phyloP scores from a whole-genome alignment of 495 filamentous ascomycete species.

The Chaetomium fimeti region DNA sequence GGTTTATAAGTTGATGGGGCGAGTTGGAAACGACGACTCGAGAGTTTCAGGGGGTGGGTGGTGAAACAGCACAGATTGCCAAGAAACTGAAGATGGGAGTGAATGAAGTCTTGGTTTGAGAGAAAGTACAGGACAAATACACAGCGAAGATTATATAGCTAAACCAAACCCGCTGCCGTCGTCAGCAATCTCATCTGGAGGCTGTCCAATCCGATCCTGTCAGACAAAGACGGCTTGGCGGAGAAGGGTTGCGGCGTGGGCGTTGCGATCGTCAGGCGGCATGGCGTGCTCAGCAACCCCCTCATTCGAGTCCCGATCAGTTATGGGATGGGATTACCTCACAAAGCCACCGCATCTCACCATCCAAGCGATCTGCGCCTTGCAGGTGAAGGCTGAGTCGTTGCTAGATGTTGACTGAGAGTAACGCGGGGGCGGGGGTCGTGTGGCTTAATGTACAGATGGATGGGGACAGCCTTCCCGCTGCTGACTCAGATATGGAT shows the following conservation, averaged over 20 bases:
- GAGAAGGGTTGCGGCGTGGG: too few species aligned
- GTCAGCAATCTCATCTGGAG: background rate
- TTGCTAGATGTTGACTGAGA: background rate
- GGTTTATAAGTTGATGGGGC: background rate
- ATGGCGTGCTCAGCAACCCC: constrained; percentile 16
- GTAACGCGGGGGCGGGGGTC: background rate
- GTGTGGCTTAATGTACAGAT: constrained; percentile 12
- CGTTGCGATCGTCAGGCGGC: background rate
- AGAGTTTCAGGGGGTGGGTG: background rate
- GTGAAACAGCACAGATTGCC: background rate
- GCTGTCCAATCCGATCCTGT: background rate
- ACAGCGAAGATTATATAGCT: constrained; percentile 11
- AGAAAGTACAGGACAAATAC: constrained; percentile 10
- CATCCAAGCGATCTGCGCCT: constrained; percentile 21
- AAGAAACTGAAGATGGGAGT: background rate
- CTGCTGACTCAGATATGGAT: background rate
- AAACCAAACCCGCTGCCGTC: background rate
- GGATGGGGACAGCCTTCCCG: background rate
- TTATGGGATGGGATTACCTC: constrained; percentile 21
- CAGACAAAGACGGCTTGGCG: constrained; percentile 6
- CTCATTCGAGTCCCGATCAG: constrained; percentile 1
- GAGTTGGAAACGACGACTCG: background rate
- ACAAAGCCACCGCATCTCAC: constrained; percentile 29
- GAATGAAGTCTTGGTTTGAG: background rate
- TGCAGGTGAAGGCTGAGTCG: background rate